Evolutionary conservation across 805 yeast genomes (phyloP), one percentile per base, ranked within the genome.

Genomic region (Metahyphopichia silvanorum): DNA sequence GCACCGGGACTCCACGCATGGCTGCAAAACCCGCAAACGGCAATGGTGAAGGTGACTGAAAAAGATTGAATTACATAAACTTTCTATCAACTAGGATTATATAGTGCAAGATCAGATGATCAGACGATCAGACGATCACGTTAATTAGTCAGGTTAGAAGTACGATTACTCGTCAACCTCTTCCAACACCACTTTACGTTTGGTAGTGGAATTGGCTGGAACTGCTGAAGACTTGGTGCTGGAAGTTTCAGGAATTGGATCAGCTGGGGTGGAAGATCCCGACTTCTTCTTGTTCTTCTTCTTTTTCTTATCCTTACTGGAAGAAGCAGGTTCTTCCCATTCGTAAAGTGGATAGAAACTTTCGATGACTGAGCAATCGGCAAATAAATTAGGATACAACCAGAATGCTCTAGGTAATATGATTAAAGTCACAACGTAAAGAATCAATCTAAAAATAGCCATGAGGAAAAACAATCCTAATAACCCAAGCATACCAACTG

Each of bases 381-480:
- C 98, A 61, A 89, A 93, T 53, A 93, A 69, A 55, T 91, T 91
- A 35, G 98, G 98, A 72, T 87, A 91, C 29, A 93, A 56, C 98
- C 98, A 93, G 55, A 93, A 72, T n/a, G 95, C 95, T 26, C 78
- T 77, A 6, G 78, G 75, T 35, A 73, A 63, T 1, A 75, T 59
- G 29, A 81, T 63, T 43, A 74, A 72, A 0, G 88, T 74, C 32
- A 83, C 45, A 16, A 72, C 45, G 47, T 79, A 86, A 16, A 93
- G 53, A 25, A 89, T 68, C 53, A 89, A 66, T 52, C 98, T 74
- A 21, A 91, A 63, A 27, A 93, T 70, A 2, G 97, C 95, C 46
- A 85, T 58, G 14, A 62, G 83, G 44, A 93, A 83, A 59, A 93
- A 82, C 29, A 76, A 63, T 4, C 79, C 88, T 27, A 93, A 68